Base-by-base conservation (phyloP, 805 yeast genomes). In the Yamadazyma philogaea region DNA sequence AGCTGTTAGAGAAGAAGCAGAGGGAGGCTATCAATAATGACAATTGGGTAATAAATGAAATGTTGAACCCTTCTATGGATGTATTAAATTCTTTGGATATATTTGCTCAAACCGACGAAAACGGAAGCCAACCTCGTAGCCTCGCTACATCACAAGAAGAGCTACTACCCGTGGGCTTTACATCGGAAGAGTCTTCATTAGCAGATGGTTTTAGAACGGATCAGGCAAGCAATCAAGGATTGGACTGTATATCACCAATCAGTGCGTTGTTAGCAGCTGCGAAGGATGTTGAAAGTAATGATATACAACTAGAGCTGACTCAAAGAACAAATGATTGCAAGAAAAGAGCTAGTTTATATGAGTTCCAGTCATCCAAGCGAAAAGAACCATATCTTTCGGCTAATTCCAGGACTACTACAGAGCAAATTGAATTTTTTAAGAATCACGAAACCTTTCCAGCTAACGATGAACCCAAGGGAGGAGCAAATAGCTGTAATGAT, bases 251-350 rank as follows among this genome's bases (percentile, higher is more conserved):
- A 3, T 18, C 46, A 33, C 44, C 53, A 10, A 49, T 49, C 6
- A 39, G 36, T 34, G 52, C 49, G 7, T 34, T 49, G 19, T 33
- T 49, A 14, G 48, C 49, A 15, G 52, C 52, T 8, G 52, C 49
- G 17, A 44, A 43, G 32, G 46, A 37, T 33, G 34, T 42, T 44
- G 37, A 42, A 16, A 33, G 24, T 11, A 11, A 30, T 5, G 17
- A 30, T 10, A 7, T 20, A 11, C n/a, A 24, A 24, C 8, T 24
- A 11, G 28, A 24, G 12, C 28, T 24, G 28, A 7, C 28, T 24
- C 28, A 7, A 24, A n/a, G 4, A 11, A 7, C 8, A 4, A 24
- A 24, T 7, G n/a, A 11, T 4, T n/a, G 10, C 12, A 24, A 24
- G 28, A 24, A n/a, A 24, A 24, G 8, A 24, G 28, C 28, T 7